These are phyloP conservation scores for Calonectria ilicicola DNA, from an alignment of 2,329 filamentous ascomycete species.

Conservation along the genomic window DNA sequence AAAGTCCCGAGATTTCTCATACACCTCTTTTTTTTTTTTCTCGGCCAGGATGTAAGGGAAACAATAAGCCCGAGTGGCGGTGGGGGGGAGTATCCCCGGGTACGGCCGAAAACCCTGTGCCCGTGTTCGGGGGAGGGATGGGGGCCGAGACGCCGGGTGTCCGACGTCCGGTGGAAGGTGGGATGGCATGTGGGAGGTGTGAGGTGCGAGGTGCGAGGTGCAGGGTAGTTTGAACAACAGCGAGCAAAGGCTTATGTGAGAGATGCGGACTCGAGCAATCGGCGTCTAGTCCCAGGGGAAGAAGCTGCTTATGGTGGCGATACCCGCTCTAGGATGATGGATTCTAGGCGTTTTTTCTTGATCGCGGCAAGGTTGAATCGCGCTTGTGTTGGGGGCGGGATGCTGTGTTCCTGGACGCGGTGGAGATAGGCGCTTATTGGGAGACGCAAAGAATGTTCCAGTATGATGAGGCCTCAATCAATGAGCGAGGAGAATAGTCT, in stretches of 20 bases:
- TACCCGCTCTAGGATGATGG: not conserved
- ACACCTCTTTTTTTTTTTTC: not conserved
- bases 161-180: not conserved
- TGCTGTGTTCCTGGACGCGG: not conserved
- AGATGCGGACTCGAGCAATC: not conserved
- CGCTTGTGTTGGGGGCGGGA: not conserved
- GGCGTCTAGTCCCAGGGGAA: not conserved
- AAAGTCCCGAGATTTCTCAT: not conserved
- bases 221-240: not conserved
- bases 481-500: not conserved
- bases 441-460: not conserved
- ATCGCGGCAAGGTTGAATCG: not conserved
- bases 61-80: constrained; percentile 2
- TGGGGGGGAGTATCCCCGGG: not conserved
- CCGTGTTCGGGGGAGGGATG: not conserved
- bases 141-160: constrained; percentile 2
- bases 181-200: too few species aligned
- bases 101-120: not conserved
- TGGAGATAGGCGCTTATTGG: not conserved
- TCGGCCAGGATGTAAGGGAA: constrained; percentile 6
- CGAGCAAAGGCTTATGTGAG: constrained; percentile 3
- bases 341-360: constrained; percentile 3
- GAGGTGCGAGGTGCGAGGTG: not conserved
- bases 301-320: constrained; percentile 18
- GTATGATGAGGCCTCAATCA: constrained; percentile 1